Evolutionary conservation across 2,329 filamentous ascomycete genomes (phyloP), one percentile per base, ranked within the genome.

Genomic region (Sclerotinia glacialis): DNA sequence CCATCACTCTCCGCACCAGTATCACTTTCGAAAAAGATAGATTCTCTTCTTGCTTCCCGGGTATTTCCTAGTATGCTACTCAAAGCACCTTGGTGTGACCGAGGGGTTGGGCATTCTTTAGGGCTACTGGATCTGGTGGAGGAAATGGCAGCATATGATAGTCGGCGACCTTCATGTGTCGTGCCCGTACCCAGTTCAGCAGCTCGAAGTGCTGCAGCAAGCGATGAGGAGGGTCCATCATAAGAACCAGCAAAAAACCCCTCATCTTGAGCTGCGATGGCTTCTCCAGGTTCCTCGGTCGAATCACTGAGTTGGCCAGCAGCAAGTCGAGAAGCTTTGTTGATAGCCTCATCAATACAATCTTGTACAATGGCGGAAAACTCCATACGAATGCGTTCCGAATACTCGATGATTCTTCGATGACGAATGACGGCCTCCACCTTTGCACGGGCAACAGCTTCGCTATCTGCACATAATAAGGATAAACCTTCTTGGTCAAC

Each of bases 371-470:
- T 83, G 34, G 96, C 86, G 37, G 94, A 90, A 74, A 97, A 96
- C 74, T 99, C 95, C 56, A 97, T 85, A 5, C 96, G 91, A 70
- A 99, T 97, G 42, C 96, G 89, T 79, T 99, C 95, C 0, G 93
- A 89, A 76, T 99, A 99, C 77, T 99, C 95, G 42, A 99, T 88
- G 61, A 98, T 96, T 72, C 90, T 89, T 61, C 94, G 89, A 77
- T 98, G 92, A 44, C 95, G 90, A 70, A 96, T 88, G 8, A 98
- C 91, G 5, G 94, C 91, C 74, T 99, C 95, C 1, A 98, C 91
- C 77, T 99, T 99, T 54, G 90, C 86, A 74, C 88, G 91, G 34
- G 93, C 91, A 49, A 92, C 85, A 74, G 85, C 88, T 76, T 95
- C 92, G 0, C 93, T 98, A 75, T 99, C 95, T 18, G 91, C 85